phyloP scores from a whole-genome alignment of 768 basidiomycete species.

The Punctularia strigosozonata region DNA sequence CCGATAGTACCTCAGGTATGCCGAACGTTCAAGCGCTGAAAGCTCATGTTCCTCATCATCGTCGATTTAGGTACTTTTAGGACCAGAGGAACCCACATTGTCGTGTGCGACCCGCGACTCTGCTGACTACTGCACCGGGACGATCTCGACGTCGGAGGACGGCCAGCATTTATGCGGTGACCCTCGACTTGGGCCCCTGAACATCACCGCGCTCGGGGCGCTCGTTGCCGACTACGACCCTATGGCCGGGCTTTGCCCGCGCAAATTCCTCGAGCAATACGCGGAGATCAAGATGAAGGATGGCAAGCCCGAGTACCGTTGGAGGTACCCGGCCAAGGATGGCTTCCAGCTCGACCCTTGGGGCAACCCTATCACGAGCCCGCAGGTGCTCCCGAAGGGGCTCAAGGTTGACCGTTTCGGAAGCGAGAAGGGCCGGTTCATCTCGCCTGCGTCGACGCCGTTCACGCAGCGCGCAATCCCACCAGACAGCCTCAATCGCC shows the following conservation, averaged over 20 bases:
- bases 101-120: too few relatives aligned
- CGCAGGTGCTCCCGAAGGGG: neutral
- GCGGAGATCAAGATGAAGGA: too few relatives aligned
- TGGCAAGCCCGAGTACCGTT: neutral
- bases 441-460: neutral
- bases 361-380: neutral
- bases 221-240: neutral
- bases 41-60: too few relatives aligned
- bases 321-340: neutral
- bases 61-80: too few relatives aligned
- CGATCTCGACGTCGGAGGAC: neutral
- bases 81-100: too few relatives aligned
- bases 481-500: constrained; percentile 1
- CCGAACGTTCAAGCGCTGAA: too few relatives aligned
- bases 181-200: neutral
- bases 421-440: neutral
- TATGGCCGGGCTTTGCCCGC: neutral
- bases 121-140: neutral
- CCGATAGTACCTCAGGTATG: too few relatives aligned
- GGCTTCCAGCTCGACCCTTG: neutral
- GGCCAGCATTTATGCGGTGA: neutral
- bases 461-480: constrained; percentile 2
- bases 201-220: too few relatives aligned
- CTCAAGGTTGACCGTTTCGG: neutral
- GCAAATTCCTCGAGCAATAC: neutral